Evolutionary conservation across 2,329 filamentous ascomycete genomes (phyloP).

Genomic region (Fusarium proliferatum): DNA sequence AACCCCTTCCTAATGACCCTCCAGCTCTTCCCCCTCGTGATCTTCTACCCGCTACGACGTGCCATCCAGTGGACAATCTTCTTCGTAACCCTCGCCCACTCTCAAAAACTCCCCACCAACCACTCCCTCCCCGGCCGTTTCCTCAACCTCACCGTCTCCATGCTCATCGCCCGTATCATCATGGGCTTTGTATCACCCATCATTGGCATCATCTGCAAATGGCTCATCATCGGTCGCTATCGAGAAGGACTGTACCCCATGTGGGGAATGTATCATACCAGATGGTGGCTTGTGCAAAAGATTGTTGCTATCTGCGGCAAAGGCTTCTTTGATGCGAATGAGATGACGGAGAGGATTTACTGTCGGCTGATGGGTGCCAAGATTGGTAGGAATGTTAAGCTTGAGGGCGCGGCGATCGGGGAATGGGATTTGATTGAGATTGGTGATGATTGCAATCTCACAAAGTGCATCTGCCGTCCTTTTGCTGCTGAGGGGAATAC

Average conservation of each 20-base stretch:
- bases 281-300: constrained; percentile 23
- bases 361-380: constrained; percentile 6
- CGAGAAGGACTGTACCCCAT: not conserved
- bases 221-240: constrained; percentile 12
- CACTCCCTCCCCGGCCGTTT: not conserved
- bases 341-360: not conserved
- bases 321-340: not conserved
- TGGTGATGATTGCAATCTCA: not conserved
- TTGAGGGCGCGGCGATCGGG: not conserved
- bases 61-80: constrained; percentile 14
- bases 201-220: not conserved
- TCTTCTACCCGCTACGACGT: constrained; percentile 1
- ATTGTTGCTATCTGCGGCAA: not conserved
- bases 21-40: not conserved
- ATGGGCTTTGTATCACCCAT: not conserved
- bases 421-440: constrained; percentile 5
- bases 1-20: constrained; percentile 7
- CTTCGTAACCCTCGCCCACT: constrained; percentile 7
- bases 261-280: constrained; percentile 16
- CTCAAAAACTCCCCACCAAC: constrained; percentile 3
- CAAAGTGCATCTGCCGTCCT: not conserved
- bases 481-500: constrained; percentile 13
- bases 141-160: not conserved
- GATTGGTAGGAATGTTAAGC: not conserved
- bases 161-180: not conserved